Evolutionary conservation across 352 stramenopile genomes (phyloP).

Genomic region (Phytophthora citricola): DNA sequence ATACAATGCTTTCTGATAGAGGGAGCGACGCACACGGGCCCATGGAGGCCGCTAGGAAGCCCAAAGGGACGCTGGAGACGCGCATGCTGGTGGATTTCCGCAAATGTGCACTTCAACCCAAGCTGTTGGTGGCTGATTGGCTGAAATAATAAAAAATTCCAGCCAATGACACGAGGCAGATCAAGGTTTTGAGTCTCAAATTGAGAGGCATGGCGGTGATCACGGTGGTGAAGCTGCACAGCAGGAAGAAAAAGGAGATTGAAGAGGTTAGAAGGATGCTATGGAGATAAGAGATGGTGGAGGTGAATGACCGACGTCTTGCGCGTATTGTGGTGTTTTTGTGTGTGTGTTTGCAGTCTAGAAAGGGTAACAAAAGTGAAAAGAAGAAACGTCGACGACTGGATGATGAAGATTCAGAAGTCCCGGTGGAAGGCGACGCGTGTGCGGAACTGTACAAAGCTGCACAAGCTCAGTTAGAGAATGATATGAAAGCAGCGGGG

Average conservation of each 20-base stretch:
- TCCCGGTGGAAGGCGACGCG: slow-evolving; percentile 8
- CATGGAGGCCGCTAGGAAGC: slow-evolving; percentile 14
- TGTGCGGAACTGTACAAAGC: slow-evolving; percentile 56
- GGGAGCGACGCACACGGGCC: background rate
- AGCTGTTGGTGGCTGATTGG: slow-evolving; percentile 23
- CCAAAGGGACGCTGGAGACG: slow-evolving; percentile 9
- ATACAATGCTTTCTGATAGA: slow-evolving; percentile 4
- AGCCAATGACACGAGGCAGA: background rate
- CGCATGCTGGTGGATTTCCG: slow-evolving; percentile 3
- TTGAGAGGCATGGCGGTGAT: slow-evolving; percentile 28
- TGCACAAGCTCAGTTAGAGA: slow-evolving; percentile 57
- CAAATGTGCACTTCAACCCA: slow-evolving; percentile 35
- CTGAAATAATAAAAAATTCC: slow-evolving; percentile 15
- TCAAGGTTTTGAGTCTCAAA: background rate
- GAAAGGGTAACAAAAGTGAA: slow-evolving; percentile 37
- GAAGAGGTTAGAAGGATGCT: slow-evolving; percentile 21
- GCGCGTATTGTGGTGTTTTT: slow-evolving; percentile 5
- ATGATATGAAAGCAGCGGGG: slow-evolving; percentile 68
- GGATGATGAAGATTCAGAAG: background rate
- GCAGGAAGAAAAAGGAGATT: slow-evolving; percentile 16
- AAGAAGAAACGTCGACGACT: slow-evolving; percentile 41
- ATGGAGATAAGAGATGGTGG: background rate
- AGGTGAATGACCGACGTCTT: slow-evolving; percentile 3
- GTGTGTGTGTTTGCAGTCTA: background rate
- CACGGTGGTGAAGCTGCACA: slow-evolving; percentile 35